Base-by-base conservation (phyloP, 192 early-diverging fungal species). In the Coemansia sp. region DNA sequence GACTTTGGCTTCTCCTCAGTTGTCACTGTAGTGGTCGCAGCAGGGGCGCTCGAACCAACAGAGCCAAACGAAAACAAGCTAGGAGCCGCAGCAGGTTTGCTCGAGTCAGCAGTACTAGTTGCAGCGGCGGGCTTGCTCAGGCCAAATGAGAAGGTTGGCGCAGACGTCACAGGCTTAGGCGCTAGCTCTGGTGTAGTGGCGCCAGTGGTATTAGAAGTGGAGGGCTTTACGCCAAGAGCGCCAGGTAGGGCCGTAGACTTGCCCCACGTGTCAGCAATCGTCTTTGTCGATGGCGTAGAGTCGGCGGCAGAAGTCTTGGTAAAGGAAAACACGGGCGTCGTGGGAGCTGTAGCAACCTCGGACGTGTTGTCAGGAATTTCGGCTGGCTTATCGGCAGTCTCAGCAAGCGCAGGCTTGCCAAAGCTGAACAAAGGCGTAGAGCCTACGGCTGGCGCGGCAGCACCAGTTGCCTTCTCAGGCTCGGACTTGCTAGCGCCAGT, bases 351-450 rank as follows among this genome's bases (percentile, higher is more conserved):
- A 20, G 59, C 44, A 27, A 59, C 57, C 47, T 67, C 66, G 22
- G 66, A 34, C 36, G 27, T 29, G 46, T 64, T 71, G 11, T 54
- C 69, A 16, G 60, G 46, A 16, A 24, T 38, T 13, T 63, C 22
- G 6, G 63, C 70, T 18, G 70, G 62, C 63, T 59, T 57, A 2
- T 36, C 49, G 4, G 70, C 49, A 12, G 61, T 62, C 44, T 18
- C 42, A 18, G 63, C 42, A 31, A 10, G 22, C n/a, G 46, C 40
- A 18, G 46, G 38, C 22, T 67, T 71, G n/a, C 71, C 57, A 63
- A 78, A 73, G 57, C 57, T 70, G 20, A 73, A 78, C 49, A 57
- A 12, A 27, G 75, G 65, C 31, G 59, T 43, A 34, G 72, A 36
- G 31, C 29, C 13, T 10, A 49, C 36, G 20, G 8, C 44, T 8